phyloP scores from a whole-genome alignment of 2,329 filamentous ascomycete species.

The Rhynchosporium secalis region DNA sequence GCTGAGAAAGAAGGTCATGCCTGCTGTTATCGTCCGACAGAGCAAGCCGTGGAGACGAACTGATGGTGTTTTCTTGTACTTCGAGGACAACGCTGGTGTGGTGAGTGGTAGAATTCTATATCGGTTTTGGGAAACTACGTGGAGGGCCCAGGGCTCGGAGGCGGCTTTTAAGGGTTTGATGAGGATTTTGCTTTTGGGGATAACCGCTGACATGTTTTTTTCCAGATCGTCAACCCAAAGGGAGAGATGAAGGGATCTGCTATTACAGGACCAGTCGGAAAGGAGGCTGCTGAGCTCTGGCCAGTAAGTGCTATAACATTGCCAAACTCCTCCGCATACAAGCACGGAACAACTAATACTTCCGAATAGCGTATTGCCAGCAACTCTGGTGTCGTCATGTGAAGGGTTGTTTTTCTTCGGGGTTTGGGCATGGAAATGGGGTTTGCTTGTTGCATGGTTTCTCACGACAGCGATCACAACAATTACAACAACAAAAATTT shows the following conservation, averaged over 20 bases:
- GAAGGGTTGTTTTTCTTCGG: constrained; percentile 50
- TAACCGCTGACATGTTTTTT: constrained; percentile 42
- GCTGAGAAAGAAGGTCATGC: constrained; percentile 99
- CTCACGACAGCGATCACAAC: constrained; percentile 28
- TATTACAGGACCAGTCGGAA: constrained; percentile 98
- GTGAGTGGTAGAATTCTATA: constrained; percentile 55
- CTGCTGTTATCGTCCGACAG: constrained; percentile 97
- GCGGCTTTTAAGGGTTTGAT: background rate
- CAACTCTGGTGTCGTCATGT: constrained; percentile 99
- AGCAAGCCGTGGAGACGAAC: constrained; percentile 99
- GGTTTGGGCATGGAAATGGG: constrained; percentile 35
- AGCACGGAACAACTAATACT: constrained; percentile 25
- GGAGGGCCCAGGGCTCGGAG: background rate
- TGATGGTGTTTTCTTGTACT: constrained; percentile 99
- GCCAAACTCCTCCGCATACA: constrained; percentile 21
- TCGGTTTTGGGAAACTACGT: background rate
- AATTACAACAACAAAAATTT: constrained; percentile 24
- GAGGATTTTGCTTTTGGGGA: background rate
- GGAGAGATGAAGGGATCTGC: constrained; percentile 99
- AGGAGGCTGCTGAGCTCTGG: constrained; percentile 99
- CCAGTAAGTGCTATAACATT: constrained; percentile 64
- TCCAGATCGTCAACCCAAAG: constrained; percentile 98
- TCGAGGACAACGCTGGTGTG: constrained; percentile 99
- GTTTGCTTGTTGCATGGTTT: constrained; percentile 27
- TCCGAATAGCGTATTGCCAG: constrained; percentile 84